A percentile compares a stretch with the other conserved stretches of the same genome.
phyloP scores from a whole-genome alignment of 2,329 filamentous ascomycete genomes.

The Purpureocillium takamizusanense region DNA sequence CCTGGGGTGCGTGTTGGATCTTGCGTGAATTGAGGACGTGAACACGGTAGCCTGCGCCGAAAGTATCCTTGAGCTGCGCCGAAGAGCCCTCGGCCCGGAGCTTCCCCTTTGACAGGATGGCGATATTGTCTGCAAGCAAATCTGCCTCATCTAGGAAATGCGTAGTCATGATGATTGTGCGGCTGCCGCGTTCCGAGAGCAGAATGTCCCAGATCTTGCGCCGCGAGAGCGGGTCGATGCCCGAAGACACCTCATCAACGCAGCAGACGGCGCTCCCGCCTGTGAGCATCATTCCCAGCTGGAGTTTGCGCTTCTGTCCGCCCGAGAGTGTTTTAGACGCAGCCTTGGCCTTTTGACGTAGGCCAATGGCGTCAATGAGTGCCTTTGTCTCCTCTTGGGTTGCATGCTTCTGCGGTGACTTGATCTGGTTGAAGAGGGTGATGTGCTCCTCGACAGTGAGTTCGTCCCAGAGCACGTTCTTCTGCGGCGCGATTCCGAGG shows the following conservation, averaged over 20 bases:
- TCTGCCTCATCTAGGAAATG: constrained; percentile 74
- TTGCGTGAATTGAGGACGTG: constrained; percentile 14
- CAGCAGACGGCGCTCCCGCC: constrained; percentile 65
- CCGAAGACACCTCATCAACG: constrained; percentile 66
- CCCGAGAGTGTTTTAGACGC: constrained; percentile 59
- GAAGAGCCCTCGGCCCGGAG: constrained; percentile 60
- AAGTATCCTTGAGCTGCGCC: constrained; percentile 56
- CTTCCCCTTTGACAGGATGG: constrained; percentile 58
- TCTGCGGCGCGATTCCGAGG: constrained; percentile 65
- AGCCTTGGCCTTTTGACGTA: constrained; percentile 53
- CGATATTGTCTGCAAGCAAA: constrained; percentile 61
- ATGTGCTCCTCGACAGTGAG: constrained; percentile 66
- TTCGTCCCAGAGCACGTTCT: constrained; percentile 68
- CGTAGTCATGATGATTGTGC: constrained; percentile 64
- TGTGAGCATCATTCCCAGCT: constrained; percentile 71
- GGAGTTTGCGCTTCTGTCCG: constrained; percentile 68
- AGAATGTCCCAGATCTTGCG: constrained; percentile 46
- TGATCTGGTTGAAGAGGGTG: constrained; percentile 59
- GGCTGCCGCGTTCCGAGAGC: constrained; percentile 53
- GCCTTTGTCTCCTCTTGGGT: constrained; percentile 29
- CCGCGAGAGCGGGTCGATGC: constrained; percentile 62
- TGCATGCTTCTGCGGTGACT: constrained; percentile 40
- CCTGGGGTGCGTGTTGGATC: constrained; percentile 34
- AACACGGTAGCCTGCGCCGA: constrained; percentile 37
- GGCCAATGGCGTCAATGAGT: constrained; percentile 54